A percentile compares a stretch with the other conserved stretches of the same genome.
Conservation (phyloP, 2,329 filamentous ascomycete species). For the Sporothrix dimorphospora region DNA sequence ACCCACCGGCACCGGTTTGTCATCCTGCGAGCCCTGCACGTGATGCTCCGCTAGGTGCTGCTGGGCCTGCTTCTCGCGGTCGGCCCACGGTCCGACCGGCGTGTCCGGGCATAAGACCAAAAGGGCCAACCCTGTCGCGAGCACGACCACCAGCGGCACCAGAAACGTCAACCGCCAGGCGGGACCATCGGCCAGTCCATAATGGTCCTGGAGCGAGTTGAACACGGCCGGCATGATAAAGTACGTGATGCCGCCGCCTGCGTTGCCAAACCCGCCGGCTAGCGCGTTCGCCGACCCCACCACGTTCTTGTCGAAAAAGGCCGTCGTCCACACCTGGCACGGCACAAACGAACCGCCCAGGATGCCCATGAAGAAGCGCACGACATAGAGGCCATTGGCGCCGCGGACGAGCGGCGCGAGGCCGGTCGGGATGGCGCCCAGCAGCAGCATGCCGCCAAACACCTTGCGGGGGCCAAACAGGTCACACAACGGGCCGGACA, state of each 20-base stretch:
- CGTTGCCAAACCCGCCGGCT: constrained; percentile 82
- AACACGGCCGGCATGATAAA: constrained; percentile 92
- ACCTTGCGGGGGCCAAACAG: constrained; percentile 78
- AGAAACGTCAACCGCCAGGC: constrained; percentile 27
- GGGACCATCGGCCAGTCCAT: background rate
- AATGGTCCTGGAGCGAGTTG: constrained; percentile 47
- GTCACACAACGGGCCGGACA: constrained; percentile 85
- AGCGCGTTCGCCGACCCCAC: constrained; percentile 87
- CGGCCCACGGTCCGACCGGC: constrained; percentile 79
- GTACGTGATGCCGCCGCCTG: constrained; percentile 88
- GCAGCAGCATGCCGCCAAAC: constrained; percentile 75
- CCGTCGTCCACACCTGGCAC: constrained; percentile 90
- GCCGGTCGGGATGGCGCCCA: constrained; percentile 79
- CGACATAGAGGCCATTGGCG: constrained; percentile 67
- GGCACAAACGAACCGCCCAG: constrained; percentile 79
- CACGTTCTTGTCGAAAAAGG: constrained; percentile 90
- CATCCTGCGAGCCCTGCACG: background rate
- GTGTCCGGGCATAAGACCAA: constrained; percentile 57
- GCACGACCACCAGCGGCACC: constrained; percentile 10
- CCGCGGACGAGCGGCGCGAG: constrained; percentile 76
- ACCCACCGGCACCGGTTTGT: background rate
- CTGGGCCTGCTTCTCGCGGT: constrained; percentile 63
- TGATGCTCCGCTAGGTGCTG: constrained; percentile 55
- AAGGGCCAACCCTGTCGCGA: background rate
- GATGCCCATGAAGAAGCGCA: constrained; percentile 80